These are phyloP conservation scores for Tubosaeta sp. DNA, from an alignment of 768 basidiomycete species.

Conservation along the genomic window DNA sequence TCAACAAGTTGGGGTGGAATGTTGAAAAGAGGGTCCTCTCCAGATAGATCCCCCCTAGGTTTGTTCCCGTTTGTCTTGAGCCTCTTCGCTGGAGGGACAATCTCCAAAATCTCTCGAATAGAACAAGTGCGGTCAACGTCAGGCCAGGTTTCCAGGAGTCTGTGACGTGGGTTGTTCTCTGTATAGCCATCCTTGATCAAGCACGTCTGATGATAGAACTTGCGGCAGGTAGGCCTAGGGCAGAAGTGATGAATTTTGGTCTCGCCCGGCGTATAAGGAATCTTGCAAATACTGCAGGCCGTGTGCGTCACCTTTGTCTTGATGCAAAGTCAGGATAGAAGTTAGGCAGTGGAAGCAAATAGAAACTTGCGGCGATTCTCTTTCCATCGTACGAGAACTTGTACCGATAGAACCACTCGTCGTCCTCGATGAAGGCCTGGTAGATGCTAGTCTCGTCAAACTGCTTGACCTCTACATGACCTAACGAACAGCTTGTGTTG, in stretches of 20 bases:
- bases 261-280: slow-evolving; percentile 44
- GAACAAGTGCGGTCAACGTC: slow-evolving; percentile 22
- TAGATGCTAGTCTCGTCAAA: slow-evolving; percentile 38
- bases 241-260: slow-evolving; percentile 51
- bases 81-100: slow-evolving; percentile 10
- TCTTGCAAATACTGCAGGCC: slow-evolving; percentile 41
- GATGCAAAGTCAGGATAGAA: not conserved
- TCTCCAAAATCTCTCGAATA: not conserved
- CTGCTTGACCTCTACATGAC: slow-evolving; percentile 27
- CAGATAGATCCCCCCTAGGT: not conserved
- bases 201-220: slow-evolving; percentile 47
- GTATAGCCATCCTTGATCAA: slow-evolving; percentile 30
- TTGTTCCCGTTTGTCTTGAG: not conserved
- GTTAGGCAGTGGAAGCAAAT: not conserved
- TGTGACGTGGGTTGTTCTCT: slow-evolving; percentile 18
- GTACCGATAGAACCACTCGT: slow-evolving; percentile 48
- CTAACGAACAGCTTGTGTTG: slow-evolving; percentile 21
- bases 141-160: slow-evolving; percentile 37
- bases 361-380: slow-evolving; percentile 33
- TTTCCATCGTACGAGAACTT: slow-evolving; percentile 33
- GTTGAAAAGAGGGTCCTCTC: slow-evolving; percentile 1
- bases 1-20: slow-evolving; percentile 39
- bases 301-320: slow-evolving; percentile 40
- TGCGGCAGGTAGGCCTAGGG: slow-evolving; percentile 45
- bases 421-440: slow-evolving; percentile 36